Evolutionary conservation across 2,329 filamentous ascomycete species (phyloP).

Genomic region (Ilyonectria mors-panacis): DNA sequence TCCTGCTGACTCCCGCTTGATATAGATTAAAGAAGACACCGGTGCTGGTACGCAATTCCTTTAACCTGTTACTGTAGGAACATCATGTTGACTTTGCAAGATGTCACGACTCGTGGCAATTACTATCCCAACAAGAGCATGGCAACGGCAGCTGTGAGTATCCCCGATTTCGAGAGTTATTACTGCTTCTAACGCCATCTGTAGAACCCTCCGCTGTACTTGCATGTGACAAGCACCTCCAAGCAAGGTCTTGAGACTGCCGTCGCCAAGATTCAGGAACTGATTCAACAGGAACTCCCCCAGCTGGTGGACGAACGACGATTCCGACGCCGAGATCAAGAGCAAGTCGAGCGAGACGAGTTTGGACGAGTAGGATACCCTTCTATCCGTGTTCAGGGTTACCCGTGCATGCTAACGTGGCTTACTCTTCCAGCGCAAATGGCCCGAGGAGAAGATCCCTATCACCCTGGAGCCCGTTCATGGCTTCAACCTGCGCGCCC

Average conservation of each 20-base stretch:
- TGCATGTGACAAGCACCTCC: conserved; percentile 93
- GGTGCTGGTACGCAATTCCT: conserved; percentile 90
- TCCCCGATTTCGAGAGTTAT: background rate
- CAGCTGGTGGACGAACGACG: conserved; percentile 95
- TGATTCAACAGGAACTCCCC: conserved; percentile 96
- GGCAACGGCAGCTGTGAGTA: conserved; percentile 90
- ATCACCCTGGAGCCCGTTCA: conserved; percentile 92
- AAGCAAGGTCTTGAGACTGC: conserved; percentile 94
- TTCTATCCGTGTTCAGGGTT: background rate
- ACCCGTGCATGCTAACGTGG: conserved; percentile 28
- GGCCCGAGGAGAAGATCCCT: conserved; percentile 96
- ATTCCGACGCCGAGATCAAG: conserved; percentile 86
- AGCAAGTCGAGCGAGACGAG: conserved; percentile 90
- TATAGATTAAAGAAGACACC: conserved; percentile 99
- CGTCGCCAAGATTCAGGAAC: conserved; percentile 88
- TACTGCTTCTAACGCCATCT: conserved; percentile 15
- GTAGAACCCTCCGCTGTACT: conserved; percentile 92
- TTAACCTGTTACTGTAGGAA: conserved; percentile 58
- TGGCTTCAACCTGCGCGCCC: conserved; percentile 95
- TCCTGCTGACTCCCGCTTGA: conserved; percentile 95
- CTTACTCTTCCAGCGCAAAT: conserved; percentile 83
- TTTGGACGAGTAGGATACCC: conserved; percentile 80
- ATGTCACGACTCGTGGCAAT: conserved; percentile 97
- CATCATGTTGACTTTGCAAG: conserved; percentile 76
- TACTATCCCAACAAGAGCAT: conserved; percentile 99